Evolutionary conservation across 1,284 basidiomycete genomes (phyloP), one percentile per base, ranked within the genome.

Genomic region (Heliocybe sulcata): DNA sequence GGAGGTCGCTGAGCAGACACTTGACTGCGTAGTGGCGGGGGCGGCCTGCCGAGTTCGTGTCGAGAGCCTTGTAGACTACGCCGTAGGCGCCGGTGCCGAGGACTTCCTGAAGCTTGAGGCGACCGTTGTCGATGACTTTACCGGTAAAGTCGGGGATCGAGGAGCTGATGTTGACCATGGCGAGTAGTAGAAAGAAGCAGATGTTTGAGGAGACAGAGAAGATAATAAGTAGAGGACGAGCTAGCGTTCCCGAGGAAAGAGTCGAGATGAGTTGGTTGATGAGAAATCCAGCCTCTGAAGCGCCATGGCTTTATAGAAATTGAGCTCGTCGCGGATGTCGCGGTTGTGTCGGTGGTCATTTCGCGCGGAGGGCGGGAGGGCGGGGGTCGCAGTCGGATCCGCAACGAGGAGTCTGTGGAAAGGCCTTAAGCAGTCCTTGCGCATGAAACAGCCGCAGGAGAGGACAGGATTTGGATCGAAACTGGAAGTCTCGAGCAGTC

Each of bases 41-140:
- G 66, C 57, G 67, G 3, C 12, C 29, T 16, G 33, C 4, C 6
- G 38, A 20, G 6, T 16, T 16, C n/a, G 38, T 42, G 75, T 87
- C 83, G 52, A 83, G 65, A 16, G 85, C 88, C 55, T 81, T 79
- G 71, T 94, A 93, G 60, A 94, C 91, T 55, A 85, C 83, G 52
- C 90, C 90, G 61, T 90, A 92, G 10, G 87, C 85, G 35, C 92
- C 92, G 48, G 83, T 74, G 45, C 89, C 92, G 53, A 94, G 76
- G 51, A 80, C 75, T 56, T 82, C 77, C 58, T 83, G 68, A 59
- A 93, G 76, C 63, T 80, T 76, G 62, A 89, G 77, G 52, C 77
- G 77, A 53, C 79, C 80, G 56, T 74, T 66, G 64, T 80, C 79
- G 59, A 88, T 72, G 53, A 61, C 66, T 57, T 65, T 52, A 45